Base-by-base conservation (phyloP, 106 monocot species). In the Cymbidium sinense region DNA sequence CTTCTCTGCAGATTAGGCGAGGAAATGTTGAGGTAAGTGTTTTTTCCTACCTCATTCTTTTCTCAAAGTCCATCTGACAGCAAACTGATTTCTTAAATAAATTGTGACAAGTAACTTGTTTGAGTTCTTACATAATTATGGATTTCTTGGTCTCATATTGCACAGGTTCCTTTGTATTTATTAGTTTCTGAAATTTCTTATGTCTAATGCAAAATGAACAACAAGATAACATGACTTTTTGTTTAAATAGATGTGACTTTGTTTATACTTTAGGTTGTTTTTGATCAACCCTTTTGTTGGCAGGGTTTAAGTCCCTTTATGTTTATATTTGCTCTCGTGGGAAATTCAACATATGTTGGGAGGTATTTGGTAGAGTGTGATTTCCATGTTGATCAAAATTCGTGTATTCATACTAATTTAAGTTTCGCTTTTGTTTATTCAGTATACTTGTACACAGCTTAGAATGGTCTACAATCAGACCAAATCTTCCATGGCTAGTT, bases 331-430 rank as follows among this genome's bases (percentile, higher is more conserved):
- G 96, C 96, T 9, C 54, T 96, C 36, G 31, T 89, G 41, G 96
- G 93, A 44, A 96, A 96, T 81, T 77, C 74, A 21, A 96, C 96
- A 64, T 96, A 96, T 74, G 86, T 94, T 7, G 96, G 93, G 81
- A 96, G 96, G 96, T 96, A 83, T 64, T 9, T 36, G 35, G 23
- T 27, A 23, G 25, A 9, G n/a, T 47, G 28, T 80, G 43, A 19
- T 61, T 75, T 8, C 47, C 23, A 43, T 30, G 77, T 15, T 20
- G 5, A 62, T 27, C 27, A 3, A 20, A 52, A 13, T 58, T 2
- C 21, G 50, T 41, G 44, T 34, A 29, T 41, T 81, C 37, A 7
- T 1, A 34, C 3, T 21, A 19, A 30, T 58, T n/a, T 62, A 21
- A 4, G 20, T 11, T 25, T 25, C n/a, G 27, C 25, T 9, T 23